Evolutionary conservation across 2,329 filamentous ascomycete species (phyloP), one percentile per base, ranked within the genome.

Genomic region (Chrysoporthe puriensis): DNA sequence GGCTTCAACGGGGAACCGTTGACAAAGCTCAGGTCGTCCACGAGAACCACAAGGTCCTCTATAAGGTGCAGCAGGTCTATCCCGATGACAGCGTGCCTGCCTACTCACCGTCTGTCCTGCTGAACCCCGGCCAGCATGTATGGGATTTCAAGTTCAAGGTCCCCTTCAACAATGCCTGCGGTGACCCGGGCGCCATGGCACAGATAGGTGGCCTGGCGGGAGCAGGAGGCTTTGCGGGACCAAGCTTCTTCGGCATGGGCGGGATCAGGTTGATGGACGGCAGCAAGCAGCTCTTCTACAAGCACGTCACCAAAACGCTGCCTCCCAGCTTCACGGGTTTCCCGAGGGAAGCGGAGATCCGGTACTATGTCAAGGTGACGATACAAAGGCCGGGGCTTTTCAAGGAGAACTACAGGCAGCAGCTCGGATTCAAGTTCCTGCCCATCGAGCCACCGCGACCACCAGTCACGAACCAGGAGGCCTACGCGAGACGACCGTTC

Each of bases 331-430:
- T 98, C 64, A 92, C 87, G n/a, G 93, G 93, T 3, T 94, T 96
- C 72, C 92, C 93, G 0, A 91, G 90, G 43, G 89, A 94, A 77
- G 95, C 94, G 32, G 94, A 97, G 79, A 94, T 98, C 69, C 87
- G 90, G 72, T 99, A 99, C 79, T 99, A 92, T 76, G 86, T 98
- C 76, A 99, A 99, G 78, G 93, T 91, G n/a, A 98, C 96, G 0
- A 89, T 98, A 6, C 92, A 94, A 74, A 85, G 94, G n/a, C 93
- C 94, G 0, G 90, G 91, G 16, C 85, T 97, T 68, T 93, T 96
- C 79, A 95, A 95, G 76, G 94, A 97, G 79, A 97, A 97, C 74
- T 91, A 93, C 78, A 85, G 94, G 26, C 84, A 84, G 71, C 82
- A 86, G 70, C 75, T 85, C 46, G 88, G 89, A 46, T 91, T 97